Base-by-base conservation (phyloP, 768 basidiomycete genomes). In the Termitomyces bulborhizus region DNA sequence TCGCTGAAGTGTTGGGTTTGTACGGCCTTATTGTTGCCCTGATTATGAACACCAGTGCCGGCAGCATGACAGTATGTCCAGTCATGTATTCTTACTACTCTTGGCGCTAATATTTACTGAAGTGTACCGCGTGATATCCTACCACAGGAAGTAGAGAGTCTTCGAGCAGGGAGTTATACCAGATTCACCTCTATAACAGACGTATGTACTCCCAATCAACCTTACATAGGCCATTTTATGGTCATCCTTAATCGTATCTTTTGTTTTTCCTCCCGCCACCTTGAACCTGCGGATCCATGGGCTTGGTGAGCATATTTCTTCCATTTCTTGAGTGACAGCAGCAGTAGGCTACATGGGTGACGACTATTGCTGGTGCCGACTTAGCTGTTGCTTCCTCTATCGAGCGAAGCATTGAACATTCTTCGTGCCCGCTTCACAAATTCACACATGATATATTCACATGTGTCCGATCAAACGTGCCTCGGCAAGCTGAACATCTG, bases 1-100 rank as follows among this genome's bases (percentile, higher is more conserved):
- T 93, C 69, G 90, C 91, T 29, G 91, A 93, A 80, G 91, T 96
- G 3, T 52, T 63, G 53, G 51, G 53, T 31, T 55, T 47, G 56
- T 56, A 55, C 81, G 85, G 87, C 58, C 82, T 96, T 59, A 96
- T 96, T 66, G 93, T 96, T 60, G 93, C 94, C 15, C 84, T 97
- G 44, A 96, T 96, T 77, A 91, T 96, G 88, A 93, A 94, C 78
- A 92, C 90, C 59, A 82, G 76, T 66, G 75, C 86, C 44, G 37
- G 44, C 13, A 54, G 42, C 51, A 60, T 65, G 57, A 59, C 51
- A 42, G 64, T 65, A 55, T 12, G 59, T 56, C 24, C 12, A 9
- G 21, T 36, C 46, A 1, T 27, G 7, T 36, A 15, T 11, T 51
- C 2, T 34, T 24, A 7, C 24, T 16, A 4, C 9, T n/a, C 11